Evolutionary conservation across 148 eudicot species (phyloP), one percentile per base, ranked within the genome.

Genomic region (Spergularia bocconei): DNA sequence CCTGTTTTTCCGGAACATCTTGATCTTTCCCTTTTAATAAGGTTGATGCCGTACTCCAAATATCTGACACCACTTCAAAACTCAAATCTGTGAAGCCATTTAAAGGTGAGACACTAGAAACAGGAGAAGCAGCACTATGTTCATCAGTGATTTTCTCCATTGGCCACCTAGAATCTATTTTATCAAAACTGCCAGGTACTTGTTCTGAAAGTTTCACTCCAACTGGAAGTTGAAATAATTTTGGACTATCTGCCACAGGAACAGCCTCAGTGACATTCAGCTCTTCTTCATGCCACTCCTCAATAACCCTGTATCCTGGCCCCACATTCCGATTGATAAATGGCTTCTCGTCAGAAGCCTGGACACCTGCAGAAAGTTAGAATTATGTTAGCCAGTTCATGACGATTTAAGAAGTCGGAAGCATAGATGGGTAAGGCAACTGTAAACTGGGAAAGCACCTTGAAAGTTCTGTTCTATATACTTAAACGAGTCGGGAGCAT

Each of bases 171-270:
- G 65, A 72, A 73, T 75, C 82, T 60, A 85, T 72, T 72, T 76
- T 39, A 81, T 67, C 75, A 55, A 41, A 71, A 80, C 76, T 68
- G 13, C 82, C 82, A 50, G 82, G 81, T 25, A 78, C 73, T 56
- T 84, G 87, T 58, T 78, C 87, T 60, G 87, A 73, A 59, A 67
- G 74, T 74, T 83, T 91, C 58, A 91, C 93, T 80, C 98, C 98
- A 77, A 94, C 87, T 33, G 98, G 98, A 74, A 94, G 97, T 75
- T 74, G 81, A 74, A 79, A 87, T 63, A 64, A 78, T 71, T 80
- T 84, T 33, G 87, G 82, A 65, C 73, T 84, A 77, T 92, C 90
- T 67, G 84, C 82, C 70, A 82, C 60, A 63, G 85, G 56, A 56
- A 69, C 56, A 67, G 75, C 80, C 76, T 75, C 87, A 41, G 78